Conservation (phyloP, 164 flowering plant genomes). For the Aristolochia californica region DNA sequence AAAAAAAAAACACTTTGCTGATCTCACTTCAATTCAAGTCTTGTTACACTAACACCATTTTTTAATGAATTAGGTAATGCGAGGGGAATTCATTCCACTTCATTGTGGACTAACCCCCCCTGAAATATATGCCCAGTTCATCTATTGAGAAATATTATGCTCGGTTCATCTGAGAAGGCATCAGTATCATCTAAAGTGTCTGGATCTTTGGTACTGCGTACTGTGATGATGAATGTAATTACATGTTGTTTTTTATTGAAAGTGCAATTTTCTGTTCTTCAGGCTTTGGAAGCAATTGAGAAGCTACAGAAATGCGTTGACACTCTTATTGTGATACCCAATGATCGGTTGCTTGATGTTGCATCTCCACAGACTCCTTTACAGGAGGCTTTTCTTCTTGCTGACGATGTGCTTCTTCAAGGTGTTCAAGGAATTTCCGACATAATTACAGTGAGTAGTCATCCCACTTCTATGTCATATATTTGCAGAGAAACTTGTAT, state of each 20-base stretch:
- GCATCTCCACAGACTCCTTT: constrained; percentile 20
- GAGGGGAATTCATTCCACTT: too few relatives aligned
- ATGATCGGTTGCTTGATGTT: constrained; percentile 19
- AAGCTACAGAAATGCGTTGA: constrained; percentile 16
- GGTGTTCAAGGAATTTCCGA: constrained; percentile 26
- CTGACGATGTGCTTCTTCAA: constrained; percentile 21
- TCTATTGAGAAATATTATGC: too few relatives aligned
- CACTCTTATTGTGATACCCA: constrained; percentile 24
- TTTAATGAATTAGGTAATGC: too few relatives aligned
- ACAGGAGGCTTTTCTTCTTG: constrained; percentile 23
- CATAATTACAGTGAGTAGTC: constrained; percentile 14
- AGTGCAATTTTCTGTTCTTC: background rate
- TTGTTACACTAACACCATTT: too few relatives aligned
- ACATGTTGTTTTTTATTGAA: too few relatives aligned
- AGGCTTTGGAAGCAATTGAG: constrained; percentile 21
- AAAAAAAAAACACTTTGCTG: too few relatives aligned
- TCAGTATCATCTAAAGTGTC: background rate
- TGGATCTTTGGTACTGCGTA: background rate
- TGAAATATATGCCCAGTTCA: too few relatives aligned
- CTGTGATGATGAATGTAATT: background rate
- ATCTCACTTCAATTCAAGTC: too few relatives aligned
- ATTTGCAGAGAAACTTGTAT: background rate
- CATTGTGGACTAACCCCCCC: too few relatives aligned
- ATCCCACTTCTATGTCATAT: background rate
- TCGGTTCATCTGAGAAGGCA: background rate